phyloP scores from a whole-genome alignment of 495 filamentous ascomycete species.

The Penicillium lividum region DNA sequence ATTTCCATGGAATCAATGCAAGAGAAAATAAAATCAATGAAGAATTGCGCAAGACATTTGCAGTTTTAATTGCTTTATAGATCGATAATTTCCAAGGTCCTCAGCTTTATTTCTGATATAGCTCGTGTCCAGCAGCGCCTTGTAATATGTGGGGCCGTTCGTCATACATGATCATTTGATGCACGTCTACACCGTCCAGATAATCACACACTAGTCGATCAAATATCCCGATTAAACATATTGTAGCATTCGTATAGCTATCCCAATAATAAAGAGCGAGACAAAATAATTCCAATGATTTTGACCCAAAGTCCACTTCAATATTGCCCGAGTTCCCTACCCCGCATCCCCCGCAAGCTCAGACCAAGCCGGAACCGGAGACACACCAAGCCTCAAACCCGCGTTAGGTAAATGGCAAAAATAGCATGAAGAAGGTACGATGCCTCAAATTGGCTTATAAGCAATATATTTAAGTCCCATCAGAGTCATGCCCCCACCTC shows the following conservation, averaged over 20 bases:
- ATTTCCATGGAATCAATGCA: not conserved
- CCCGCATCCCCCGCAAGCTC: not conserved
- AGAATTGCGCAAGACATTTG: not conserved
- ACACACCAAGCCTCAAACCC: not conserved
- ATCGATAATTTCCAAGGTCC: conserved; percentile 11
- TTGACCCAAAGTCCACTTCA: not conserved
- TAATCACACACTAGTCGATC: too few relatives aligned
- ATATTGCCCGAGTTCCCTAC: not conserved
- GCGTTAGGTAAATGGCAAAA: too few relatives aligned
- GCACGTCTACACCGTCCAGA: not conserved
- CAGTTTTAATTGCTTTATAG: not conserved
- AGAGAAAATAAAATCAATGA: not conserved
- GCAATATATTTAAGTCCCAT: not conserved
- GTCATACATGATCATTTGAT: not conserved
- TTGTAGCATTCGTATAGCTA: too few relatives aligned
- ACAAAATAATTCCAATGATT: too few relatives aligned
- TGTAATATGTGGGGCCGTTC: not conserved
- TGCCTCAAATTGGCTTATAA: conserved; percentile 1
- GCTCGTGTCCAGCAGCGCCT: not conserved
- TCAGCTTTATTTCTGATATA: not conserved
- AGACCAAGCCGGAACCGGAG: not conserved
- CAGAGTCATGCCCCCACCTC: not conserved
- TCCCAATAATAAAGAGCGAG: too few relatives aligned
- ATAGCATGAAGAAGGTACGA: not conserved
- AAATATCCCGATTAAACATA: too few relatives aligned